Evolutionary conservation across 805 yeast species (phyloP).

Genomic region (Lachancea meyersii): DNA sequence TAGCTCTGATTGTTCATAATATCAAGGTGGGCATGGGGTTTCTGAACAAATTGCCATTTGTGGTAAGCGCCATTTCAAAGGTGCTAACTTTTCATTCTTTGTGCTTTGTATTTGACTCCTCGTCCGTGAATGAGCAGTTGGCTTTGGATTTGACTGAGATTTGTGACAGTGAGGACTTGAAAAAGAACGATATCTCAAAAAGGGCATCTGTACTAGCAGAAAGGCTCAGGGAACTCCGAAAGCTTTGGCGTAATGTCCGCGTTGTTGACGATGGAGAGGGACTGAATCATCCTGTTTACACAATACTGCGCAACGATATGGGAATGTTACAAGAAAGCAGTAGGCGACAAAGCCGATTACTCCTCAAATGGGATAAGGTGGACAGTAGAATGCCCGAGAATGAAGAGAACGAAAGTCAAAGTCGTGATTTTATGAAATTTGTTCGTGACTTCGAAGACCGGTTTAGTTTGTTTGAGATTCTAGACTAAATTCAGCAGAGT

Average conservation of each 20-base stretch:
- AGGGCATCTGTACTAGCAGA: constrained; percentile 12
- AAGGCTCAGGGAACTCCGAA: constrained; percentile 18
- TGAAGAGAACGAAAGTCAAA: not conserved
- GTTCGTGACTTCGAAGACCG: constrained; percentile 5
- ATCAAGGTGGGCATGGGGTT: constrained; percentile 10
- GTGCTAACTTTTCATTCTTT: constrained; percentile 24
- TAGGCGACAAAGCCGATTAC: constrained; percentile 10
- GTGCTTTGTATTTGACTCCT: constrained; percentile 18
- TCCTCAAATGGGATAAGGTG: constrained; percentile 1
- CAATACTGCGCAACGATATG: constrained; percentile 25
- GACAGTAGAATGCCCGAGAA: not conserved
- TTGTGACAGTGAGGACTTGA: constrained; percentile 13
- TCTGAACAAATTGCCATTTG: constrained; percentile 25
- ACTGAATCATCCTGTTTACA: constrained; percentile 25
- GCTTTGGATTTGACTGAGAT: constrained; percentile 21
- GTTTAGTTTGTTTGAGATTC: not conserved
- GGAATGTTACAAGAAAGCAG: constrained; percentile 9
- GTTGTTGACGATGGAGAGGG: constrained; percentile 16
- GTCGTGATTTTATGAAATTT: constrained; percentile 3
- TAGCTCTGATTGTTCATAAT: constrained; percentile 19
- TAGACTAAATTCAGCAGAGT: not conserved
- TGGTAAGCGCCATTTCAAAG: constrained; percentile 18
- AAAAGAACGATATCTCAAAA: constrained; percentile 13
- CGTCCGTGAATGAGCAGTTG: constrained; percentile 17
- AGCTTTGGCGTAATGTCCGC: constrained; percentile 22